Evolutionary conservation across 2,329 filamentous ascomycete genomes (phyloP).

Genomic region (Pezicula radicicola): DNA sequence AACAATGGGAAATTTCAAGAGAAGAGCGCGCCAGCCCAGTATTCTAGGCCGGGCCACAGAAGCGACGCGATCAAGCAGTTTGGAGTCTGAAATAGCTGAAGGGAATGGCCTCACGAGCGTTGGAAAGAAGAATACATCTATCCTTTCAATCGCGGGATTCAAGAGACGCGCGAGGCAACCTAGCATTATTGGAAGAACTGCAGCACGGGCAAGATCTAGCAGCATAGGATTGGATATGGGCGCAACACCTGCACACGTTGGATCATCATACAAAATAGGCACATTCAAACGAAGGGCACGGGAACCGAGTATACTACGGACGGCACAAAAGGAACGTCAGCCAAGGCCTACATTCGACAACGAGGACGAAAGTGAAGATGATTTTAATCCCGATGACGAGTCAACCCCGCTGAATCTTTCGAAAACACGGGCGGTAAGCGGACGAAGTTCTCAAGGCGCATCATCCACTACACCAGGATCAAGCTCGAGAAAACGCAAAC

Average conservation of each 20-base stretch:
- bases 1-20: constrained; percentile 52
- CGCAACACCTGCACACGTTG: constrained; percentile 19
- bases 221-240: constrained; percentile 22
- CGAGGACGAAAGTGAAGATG: constrained; percentile 41
- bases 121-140: constrained; percentile 21
- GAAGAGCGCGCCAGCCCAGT: constrained; percentile 49
- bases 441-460: constrained; percentile 24
- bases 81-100: constrained; percentile 26
- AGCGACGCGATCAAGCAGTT: constrained; percentile 26
- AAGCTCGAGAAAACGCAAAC: constrained; percentile 52
- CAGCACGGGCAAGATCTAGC: constrained; percentile 15
- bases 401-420: constrained; percentile 61
- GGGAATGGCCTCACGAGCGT: constrained; percentile 23
- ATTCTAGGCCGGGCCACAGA: constrained; percentile 20
- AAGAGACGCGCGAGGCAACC: constrained; percentile 30
- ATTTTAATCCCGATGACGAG: constrained; percentile 63
- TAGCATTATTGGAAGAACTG: constrained; percentile 28
- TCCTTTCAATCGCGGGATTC: constrained; percentile 25
- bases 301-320: constrained; percentile 59
- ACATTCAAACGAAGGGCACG: constrained; percentile 54
- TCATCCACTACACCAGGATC: constrained; percentile 22
- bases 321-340: constrained; percentile 29
- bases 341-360: constrained; percentile 34
- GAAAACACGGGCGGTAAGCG: constrained; percentile 32
- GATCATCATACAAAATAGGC: constrained; percentile 49